Conservation (phyloP, 2,329 filamentous ascomycete species). For the Fusarium sp. region DNA sequence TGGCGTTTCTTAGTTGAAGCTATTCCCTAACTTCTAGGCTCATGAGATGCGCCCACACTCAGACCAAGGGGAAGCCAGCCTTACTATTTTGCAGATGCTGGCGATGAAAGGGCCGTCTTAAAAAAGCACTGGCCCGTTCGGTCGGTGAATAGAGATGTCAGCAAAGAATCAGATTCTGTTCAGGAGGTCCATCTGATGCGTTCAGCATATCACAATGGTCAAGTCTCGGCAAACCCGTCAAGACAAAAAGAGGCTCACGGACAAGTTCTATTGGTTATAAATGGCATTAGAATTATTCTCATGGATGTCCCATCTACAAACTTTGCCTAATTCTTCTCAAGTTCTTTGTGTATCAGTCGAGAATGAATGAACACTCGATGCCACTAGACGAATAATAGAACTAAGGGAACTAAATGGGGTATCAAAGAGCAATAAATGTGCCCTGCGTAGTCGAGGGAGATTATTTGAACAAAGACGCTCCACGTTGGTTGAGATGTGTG, state of each 20-base stretch:
- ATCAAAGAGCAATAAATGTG: neutral
- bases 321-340: neutral
- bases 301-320: neutral
- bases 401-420: slow-evolving; percentile 15
- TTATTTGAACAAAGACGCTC: slow-evolving; percentile 20
- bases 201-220: neutral
- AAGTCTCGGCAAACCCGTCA: neutral
- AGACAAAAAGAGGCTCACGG: neutral
- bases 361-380: neutral
- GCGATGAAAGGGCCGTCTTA: neutral
- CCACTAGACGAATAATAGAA: slow-evolving; percentile 1
- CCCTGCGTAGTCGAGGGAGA: neutral
- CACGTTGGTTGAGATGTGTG: neutral
- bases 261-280: neutral
- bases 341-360: slow-evolving; percentile 21
- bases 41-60: neutral
- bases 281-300: neutral
- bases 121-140: neutral
- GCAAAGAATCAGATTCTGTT: slow-evolving; percentile 17
- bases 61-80: neutral
- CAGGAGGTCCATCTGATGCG: too few relatives aligned
- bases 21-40: neutral
- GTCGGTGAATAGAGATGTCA: neutral
- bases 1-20: neutral
- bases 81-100: neutral